Base-by-base conservation (phyloP, 495 filamentous ascomycete species). In the Rusavskia elegans region DNA sequence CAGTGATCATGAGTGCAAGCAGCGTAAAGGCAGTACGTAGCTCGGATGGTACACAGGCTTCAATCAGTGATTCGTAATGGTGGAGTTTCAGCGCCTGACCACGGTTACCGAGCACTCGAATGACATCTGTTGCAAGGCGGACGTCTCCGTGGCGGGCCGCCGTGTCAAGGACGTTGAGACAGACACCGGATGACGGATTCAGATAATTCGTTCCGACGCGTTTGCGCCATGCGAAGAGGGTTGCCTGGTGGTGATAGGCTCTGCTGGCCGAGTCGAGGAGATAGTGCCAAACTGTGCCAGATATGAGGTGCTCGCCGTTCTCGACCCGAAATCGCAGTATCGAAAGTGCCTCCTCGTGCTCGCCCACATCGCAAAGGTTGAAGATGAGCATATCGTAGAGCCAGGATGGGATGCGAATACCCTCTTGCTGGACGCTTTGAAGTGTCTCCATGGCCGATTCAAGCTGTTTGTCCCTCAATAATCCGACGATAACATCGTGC, bases 381-480 rank as follows among this genome's bases (percentile, higher is more conserved):
- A 82, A 85, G 44, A 87, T 71, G 32, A 87, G 71, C 53, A 85
- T 73, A 59, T 87, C 84, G 57, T 82, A 79, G 10, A 95, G 71
- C 85, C 87, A 95, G 5, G 63, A 55, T 39, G 82, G 74, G 7
- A 90, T 61, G 6, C 55, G 45, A 6, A 78, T 71, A 1, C 74
- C 72, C 37, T 78, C 70, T 38, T 66, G 66, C 42, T 79, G 67
- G 75, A 93, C 80, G 27, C 73, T 62, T 17, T 84, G 79, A 41
- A 95, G 61, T 54, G 79, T 77, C 29, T 89, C 80, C 45, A 95
- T 62, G 2, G 87, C 89, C 59, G 85, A 66, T 64, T 98, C 92
- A 50, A 84, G 78, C 56, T 90, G 83, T 11, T 80, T 76, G 57
- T 95, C 89, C 46, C 85, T 73, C 36, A 96, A 66, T 27, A 92